These are phyloP conservation scores for Musa troglodytarum DNA, from an alignment of 176 grass and related monocot genomes.

Conservation along the genomic window DNA sequence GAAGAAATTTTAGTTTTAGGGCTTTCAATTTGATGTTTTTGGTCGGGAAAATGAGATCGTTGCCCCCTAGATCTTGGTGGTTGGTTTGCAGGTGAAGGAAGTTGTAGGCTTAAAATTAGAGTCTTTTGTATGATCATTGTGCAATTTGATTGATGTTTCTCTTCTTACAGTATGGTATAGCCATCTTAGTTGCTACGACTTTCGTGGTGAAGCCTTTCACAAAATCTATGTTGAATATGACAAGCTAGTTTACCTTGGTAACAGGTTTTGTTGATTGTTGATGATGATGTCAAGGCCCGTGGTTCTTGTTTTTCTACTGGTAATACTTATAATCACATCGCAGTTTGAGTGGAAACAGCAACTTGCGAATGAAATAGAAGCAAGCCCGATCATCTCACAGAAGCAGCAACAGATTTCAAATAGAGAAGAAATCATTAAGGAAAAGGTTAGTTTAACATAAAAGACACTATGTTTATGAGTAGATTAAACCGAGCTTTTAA, in stretches of 20 bases:
- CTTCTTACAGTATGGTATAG: not conserved
- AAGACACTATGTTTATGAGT: not conserved
- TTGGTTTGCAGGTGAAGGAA: not conserved
- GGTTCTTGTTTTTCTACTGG: slow-evolving; percentile 24
- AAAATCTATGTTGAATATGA: not conserved
- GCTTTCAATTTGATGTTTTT: not conserved
- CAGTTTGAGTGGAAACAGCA: slow-evolving; percentile 49
- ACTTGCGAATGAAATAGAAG: slow-evolving; percentile 56
- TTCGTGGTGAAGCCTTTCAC: not conserved
- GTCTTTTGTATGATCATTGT: not conserved
- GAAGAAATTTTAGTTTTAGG: not conserved
- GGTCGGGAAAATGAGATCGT: not conserved
- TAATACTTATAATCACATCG: slow-evolving; percentile 26
- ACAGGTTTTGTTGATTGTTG: slow-evolving; percentile 1
- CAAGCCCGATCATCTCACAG: slow-evolving; percentile 8
- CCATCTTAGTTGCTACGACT: not conserved
- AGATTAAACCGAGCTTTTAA: not conserved
- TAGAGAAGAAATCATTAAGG: slow-evolving; percentile 75
- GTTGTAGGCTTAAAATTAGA: not conserved
- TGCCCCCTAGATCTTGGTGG: not conserved
- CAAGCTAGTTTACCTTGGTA: not conserved
- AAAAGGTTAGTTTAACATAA: slow-evolving; percentile 40
- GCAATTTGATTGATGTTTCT: not conserved
- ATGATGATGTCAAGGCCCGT: slow-evolving; percentile 19
- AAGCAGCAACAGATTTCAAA: slow-evolving; percentile 43